Evolutionary conservation across 495 filamentous ascomycete genomes (phyloP), one percentile per base, ranked within the genome.

Genomic region (Pyronema domesticum): DNA sequence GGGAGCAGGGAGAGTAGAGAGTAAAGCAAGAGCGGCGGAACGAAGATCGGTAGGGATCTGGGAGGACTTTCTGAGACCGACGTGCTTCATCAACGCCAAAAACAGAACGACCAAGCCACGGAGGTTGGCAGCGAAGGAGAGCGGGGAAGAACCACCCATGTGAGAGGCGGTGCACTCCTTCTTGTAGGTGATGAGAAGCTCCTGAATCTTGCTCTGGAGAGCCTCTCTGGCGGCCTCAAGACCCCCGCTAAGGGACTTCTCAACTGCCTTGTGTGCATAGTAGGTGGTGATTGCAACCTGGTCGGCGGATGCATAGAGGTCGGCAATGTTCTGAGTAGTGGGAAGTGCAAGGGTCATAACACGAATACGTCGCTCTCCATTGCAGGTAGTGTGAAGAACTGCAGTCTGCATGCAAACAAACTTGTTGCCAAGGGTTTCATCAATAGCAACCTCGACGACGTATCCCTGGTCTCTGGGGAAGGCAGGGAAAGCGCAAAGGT

Each of bases 361-460:
- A 49, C 91, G 78, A 58, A 98, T 98, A 51, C 91, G 76, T 58
- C 91, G 76, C 71, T 96, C 89, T 36, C 91, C 91, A 61, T 96
- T 98, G 74, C 93, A 95, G 7, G 87, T 96, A 34, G 91, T 98
- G 68, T 96, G 93, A 37, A 98, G 78, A 10, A 98, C 88, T 42
- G 89, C 93, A n/a, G 88, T 82, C 67, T 98, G 91, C 73, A 98
- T 70, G 70, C 88, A 95, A 17, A 95, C 83, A 54, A 89, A 80
- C n/a, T 82, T 82, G 69, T 94, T 94, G n/a, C 80, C 80, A 54
- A 98, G 72, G 37, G 79, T 85, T 70, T 98, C 91, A 67, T 98
- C 91, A 57, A 98, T 95, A 7, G 91, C 89, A 52, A 98, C 93
- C 65, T 98, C 91, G 37, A 98, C 91, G n/a, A 96, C 91, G 65